Percentiles rank a stretch among this genome's conserved stretches.
Evolutionary conservation across 2,329 filamentous ascomycete genomes (phyloP).

Genomic region (Hymenoscyphus linearis): DNA sequence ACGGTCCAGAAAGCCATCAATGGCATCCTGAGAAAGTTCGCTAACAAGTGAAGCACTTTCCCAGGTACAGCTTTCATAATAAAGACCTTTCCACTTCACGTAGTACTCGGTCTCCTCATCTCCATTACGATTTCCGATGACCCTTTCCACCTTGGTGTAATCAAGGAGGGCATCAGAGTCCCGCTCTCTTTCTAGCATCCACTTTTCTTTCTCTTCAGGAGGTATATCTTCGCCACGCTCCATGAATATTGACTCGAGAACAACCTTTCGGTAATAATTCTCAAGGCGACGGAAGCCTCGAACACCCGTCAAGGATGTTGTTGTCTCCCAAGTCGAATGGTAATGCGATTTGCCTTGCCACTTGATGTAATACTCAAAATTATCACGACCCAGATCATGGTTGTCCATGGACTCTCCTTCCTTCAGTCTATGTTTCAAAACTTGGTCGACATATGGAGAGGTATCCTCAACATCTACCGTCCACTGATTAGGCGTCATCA

Average conservation of each 20-base stretch:
- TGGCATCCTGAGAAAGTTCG: constrained; percentile 76
- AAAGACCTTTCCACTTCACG: constrained; percentile 94
- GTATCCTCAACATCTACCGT: constrained; percentile 66
- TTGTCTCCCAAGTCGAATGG: constrained; percentile 91
- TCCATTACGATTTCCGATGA: constrained; percentile 77
- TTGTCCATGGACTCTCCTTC: constrained; percentile 56
- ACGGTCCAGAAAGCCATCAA: constrained; percentile 86
- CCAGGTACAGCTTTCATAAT: constrained; percentile 95
- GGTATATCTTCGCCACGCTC: constrained; percentile 68
- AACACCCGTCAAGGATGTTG: constrained; percentile 66
- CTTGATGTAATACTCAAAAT: constrained; percentile 92
- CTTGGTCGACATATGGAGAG: constrained; percentile 80
- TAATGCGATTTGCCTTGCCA: constrained; percentile 96
- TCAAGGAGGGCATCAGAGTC: constrained; percentile 84
- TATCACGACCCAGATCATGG: constrained; percentile 55
- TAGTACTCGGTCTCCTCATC: constrained; percentile 83
- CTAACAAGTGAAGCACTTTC: constrained; percentile 72
- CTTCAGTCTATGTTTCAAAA: constrained; percentile 79
- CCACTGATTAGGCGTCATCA: constrained; percentile 66
- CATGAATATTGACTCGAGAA: constrained; percentile 75
- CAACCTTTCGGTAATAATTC: constrained; percentile 85
- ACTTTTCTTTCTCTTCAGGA: constrained; percentile 85
- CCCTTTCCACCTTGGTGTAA: constrained; percentile 86
- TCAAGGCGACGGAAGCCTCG: constrained; percentile 85
- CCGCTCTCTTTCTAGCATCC: constrained; percentile 89